Percentiles rank a stretch among this genome's conserved stretches.
Conservation (phyloP, 805 yeast species). For the Saturnispora saitoi region DNA sequence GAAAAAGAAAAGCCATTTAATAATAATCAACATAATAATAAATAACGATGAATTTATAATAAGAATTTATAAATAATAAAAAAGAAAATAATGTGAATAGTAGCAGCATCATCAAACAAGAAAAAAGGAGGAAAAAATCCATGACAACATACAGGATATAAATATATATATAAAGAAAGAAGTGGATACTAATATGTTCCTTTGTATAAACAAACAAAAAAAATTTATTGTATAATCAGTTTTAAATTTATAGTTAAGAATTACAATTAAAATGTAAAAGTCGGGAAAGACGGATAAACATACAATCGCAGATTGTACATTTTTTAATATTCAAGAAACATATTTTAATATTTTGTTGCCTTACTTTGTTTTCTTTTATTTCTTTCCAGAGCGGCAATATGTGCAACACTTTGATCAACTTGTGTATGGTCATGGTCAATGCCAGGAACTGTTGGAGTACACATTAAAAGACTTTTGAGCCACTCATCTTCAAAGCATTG, state of each 20-base stretch:
- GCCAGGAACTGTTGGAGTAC: slow-evolving; percentile 44
- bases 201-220: neutral
- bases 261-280: neutral
- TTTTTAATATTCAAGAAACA: neutral
- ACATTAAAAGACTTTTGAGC: slow-evolving; percentile 57
- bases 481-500: slow-evolving; percentile 69
- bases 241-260: neutral
- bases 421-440: slow-evolving; percentile 73
- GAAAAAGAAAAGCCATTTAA: no score
- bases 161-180: neutral
- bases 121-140: no score
- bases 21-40: no score
- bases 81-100: no score
- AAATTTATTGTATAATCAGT: neutral
- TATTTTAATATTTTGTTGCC: neutral
- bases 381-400: slow-evolving; percentile 86
- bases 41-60: no score
- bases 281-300: neutral
- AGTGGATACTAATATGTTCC: neutral
- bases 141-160: neutral
- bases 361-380: slow-evolving; percentile 39
- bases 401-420: slow-evolving; percentile 92
- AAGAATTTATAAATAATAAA: no score
- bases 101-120: no score
- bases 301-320: neutral